Percentiles rank a stretch among this genome's conserved stretches.
Evolutionary conservation across 306 rosid species (phyloP).

Genomic region (Fragaria vesca): DNA sequence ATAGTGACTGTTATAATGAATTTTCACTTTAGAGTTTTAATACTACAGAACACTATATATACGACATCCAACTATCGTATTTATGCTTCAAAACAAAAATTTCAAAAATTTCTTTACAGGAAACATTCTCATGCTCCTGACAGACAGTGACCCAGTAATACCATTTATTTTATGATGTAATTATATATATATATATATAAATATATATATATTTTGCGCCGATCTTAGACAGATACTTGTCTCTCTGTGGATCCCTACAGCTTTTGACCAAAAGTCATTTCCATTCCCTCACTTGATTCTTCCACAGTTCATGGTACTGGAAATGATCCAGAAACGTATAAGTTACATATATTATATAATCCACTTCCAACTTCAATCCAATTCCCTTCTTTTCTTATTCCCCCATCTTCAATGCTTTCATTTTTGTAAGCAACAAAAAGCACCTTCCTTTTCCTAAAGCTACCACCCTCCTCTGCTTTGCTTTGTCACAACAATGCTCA

Average conservation of each 20-base stretch:
- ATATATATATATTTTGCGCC: slow-evolving; percentile 32
- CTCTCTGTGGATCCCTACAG: slow-evolving; percentile 47
- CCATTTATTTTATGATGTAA: not conserved
- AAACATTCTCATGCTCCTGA: slow-evolving; percentile 86
- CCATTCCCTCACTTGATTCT: slow-evolving; percentile 30
- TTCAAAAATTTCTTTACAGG: slow-evolving; percentile 13
- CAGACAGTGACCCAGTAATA: slow-evolving; percentile 47
- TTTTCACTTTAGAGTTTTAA: not conserved
- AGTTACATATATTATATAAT: not conserved
- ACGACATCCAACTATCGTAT: not conserved
- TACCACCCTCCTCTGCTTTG: slow-evolving; percentile 7
- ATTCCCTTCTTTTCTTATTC: slow-evolving; percentile 36
- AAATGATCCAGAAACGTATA: slow-evolving; percentile 17
- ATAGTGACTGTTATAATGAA: no score
- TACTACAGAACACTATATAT: not conserved
- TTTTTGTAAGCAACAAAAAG: slow-evolving; percentile 43
- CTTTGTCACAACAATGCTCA: slow-evolving; percentile 58
- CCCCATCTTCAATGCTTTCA: slow-evolving; percentile 57
- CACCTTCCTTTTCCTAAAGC: slow-evolving; percentile 60
- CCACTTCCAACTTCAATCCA: slow-evolving; percentile 30
- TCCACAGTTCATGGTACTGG: slow-evolving; percentile 17
- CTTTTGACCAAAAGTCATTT: slow-evolving; percentile 76
- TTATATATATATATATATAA: not conserved
- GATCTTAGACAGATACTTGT: slow-evolving; percentile 56
- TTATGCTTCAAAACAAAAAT: not conserved